phyloP scores from a whole-genome alignment of 2,329 filamentous ascomycete genomes.

The Pseudogymnoascus sp. region DNA sequence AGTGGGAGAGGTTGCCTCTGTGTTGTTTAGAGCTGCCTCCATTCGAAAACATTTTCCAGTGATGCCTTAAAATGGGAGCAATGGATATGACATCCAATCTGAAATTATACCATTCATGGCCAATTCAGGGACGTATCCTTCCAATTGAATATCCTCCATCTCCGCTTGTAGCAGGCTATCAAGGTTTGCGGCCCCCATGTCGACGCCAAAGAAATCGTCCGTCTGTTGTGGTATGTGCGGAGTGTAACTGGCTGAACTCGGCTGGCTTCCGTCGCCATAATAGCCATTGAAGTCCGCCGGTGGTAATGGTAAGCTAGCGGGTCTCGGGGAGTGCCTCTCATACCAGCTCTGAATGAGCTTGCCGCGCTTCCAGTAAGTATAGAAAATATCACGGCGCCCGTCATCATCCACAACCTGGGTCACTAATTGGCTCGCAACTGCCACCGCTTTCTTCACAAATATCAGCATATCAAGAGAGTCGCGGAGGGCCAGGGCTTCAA shows the following conservation, averaged over 20 bases:
- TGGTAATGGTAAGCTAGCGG: neutral
- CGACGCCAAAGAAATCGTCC: neutral
- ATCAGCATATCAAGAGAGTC: neutral
- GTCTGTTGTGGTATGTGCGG: neutral
- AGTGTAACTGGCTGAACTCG: neutral
- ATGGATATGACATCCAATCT: constrained; percentile 6
- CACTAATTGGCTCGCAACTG: neutral
- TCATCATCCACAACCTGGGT: neutral
- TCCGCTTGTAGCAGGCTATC: neutral
- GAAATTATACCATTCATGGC: neutral
- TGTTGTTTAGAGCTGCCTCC: neutral
- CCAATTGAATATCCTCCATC: neutral
- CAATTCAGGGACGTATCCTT: neutral
- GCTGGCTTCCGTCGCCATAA: neutral
- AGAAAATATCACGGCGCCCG: neutral
- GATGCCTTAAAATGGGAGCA: neutral
- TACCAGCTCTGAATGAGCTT: neutral
- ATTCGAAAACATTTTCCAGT: neutral
- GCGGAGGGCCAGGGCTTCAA: neutral
- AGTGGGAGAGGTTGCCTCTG: neutral
- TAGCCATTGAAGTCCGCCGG: neutral
- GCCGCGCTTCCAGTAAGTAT: neutral
- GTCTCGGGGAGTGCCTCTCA: neutral
- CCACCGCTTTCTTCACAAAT: neutral
- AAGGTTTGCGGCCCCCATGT: neutral